phyloP scores from a whole-genome alignment of 805 yeast species.

The Brettanomyces nanus region DNA sequence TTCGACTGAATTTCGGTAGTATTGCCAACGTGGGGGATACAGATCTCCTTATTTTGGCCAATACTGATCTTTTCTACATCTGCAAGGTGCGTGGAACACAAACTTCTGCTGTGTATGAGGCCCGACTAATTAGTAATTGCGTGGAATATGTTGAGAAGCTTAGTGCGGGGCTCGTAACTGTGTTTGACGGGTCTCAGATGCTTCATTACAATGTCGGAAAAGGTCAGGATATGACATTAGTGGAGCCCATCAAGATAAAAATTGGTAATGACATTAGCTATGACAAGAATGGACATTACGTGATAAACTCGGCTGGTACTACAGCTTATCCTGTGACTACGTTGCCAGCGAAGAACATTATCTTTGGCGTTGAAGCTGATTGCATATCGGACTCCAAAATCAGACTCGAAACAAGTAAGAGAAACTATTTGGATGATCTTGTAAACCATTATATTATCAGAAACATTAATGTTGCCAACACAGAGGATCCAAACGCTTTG shows the following conservation, averaged over 20 bases:
- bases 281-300: not conserved
- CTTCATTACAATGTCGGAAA: constrained; percentile 23
- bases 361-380: constrained; percentile 43
- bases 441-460: constrained; percentile 37
- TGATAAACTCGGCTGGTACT: constrained; percentile 24
- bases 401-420: constrained; percentile 28
- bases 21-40: constrained; percentile 20
- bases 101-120: constrained; percentile 16
- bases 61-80: constrained; percentile 23
- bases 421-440: constrained; percentile 37
- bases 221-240: constrained; percentile 15
- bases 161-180: constrained; percentile 16
- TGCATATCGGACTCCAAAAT: constrained; percentile 16
- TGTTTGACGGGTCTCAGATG: constrained; percentile 28
- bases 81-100: constrained; percentile 11
- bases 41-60: constrained; percentile 23
- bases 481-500: constrained; percentile 16
- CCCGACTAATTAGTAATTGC: constrained; percentile 16
- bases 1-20: constrained; percentile 18
- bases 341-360: constrained; percentile 37
- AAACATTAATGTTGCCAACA: constrained; percentile 16
- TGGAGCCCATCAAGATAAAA: constrained; percentile 23
- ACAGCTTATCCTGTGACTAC: constrained; percentile 43
- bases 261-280: constrained; percentile 23
- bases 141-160: constrained; percentile 27